Base-by-base conservation (phyloP, 306 rosid genomes). In the Casuarina cunninghamiana region DNA sequence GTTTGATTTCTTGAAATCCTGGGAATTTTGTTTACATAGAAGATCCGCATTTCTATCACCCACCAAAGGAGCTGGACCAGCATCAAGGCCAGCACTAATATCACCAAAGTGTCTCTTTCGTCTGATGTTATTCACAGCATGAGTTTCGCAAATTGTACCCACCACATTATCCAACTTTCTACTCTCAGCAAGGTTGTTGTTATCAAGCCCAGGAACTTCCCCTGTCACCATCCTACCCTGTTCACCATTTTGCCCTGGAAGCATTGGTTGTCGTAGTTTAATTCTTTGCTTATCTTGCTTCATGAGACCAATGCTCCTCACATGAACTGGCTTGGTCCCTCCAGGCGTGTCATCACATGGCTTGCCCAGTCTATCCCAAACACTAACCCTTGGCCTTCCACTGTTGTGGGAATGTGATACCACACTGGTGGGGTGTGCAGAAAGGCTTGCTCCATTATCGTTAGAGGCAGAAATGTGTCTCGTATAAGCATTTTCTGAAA, bases 361-460 rank as follows among this genome's bases (percentile, higher is more conserved):
- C 75, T 68, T 74, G 43, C 83, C 72, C 46, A 80, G 55, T 74
- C 83, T 80, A 69, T 80, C 83, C 83, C 83, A 80, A 21, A 80
- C 79, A 57, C 83, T 74, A 39, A 69, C 75, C 54, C 79, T 51
- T 44, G 70, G 51, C 45, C 11, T 74, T 53, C 69, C 69, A 55
- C 5, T 12, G 44, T 0, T 26, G 35, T 66, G 35, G 48, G 68
- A 11, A 7, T 63, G 2, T 26, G 55, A 53, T 37, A 13, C 62
- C 43, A 58, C 45, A 38, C 45, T 63, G 10, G 51, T 15, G 0
- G 65, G 38, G 43, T 17, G 68, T 67, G 49, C 71, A 11, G 71
- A 32, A 46, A 68, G 61, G 53, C 63, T 55, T 46, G 43, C 55
- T 57, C 53, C 79, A 54, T 53, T 55, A 3, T n/a, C 45, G 72